Conservation (phyloP, 805 yeast species). For the Lipomyces mesembrius region DNA sequence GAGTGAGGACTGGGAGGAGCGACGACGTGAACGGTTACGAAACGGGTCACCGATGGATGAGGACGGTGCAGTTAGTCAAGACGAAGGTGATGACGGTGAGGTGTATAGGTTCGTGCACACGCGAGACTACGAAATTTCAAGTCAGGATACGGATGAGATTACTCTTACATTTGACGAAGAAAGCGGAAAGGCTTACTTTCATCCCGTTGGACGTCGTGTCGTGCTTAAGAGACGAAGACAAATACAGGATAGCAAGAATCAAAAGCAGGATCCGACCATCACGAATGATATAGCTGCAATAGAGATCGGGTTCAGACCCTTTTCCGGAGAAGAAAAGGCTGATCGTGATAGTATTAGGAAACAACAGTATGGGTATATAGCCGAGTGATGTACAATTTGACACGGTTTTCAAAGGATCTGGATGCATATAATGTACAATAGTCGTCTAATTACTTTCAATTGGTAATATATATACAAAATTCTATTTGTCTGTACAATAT, state of each 20-base stretch:
- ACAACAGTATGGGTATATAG: slow-evolving; percentile 34
- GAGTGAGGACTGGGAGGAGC: slow-evolving; percentile 11
- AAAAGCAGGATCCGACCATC: slow-evolving; percentile 54
- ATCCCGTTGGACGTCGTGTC: slow-evolving; percentile 76
- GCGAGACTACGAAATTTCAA: slow-evolving; percentile 80
- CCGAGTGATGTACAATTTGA: background rate
- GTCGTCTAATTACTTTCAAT: background rate
- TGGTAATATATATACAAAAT: background rate
- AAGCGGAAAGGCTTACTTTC: slow-evolving; percentile 66
- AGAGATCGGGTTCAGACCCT: slow-evolving; percentile 68
- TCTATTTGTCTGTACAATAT: background rate
- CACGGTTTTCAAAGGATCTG: background rate
- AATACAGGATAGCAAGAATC: slow-evolving; percentile 49
- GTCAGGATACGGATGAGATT: slow-evolving; percentile 64
- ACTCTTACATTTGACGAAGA: slow-evolving; percentile 63
- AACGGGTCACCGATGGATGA: slow-evolving; percentile 53
- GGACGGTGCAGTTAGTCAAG: slow-evolving; percentile 49
- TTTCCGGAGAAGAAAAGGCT: slow-evolving; percentile 69
- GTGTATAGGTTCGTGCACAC: slow-evolving; percentile 63
- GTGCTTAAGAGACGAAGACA: slow-evolving; percentile 86
- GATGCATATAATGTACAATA: background rate
- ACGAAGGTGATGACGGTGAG: slow-evolving; percentile 52
- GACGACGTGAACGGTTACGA: slow-evolving; percentile 51
- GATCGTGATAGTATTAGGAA: slow-evolving; percentile 71
- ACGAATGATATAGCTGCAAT: slow-evolving; percentile 65